Evolutionary conservation across 164 flowering plant genomes (phyloP).

Genomic region (Liriodendron chinense): DNA sequence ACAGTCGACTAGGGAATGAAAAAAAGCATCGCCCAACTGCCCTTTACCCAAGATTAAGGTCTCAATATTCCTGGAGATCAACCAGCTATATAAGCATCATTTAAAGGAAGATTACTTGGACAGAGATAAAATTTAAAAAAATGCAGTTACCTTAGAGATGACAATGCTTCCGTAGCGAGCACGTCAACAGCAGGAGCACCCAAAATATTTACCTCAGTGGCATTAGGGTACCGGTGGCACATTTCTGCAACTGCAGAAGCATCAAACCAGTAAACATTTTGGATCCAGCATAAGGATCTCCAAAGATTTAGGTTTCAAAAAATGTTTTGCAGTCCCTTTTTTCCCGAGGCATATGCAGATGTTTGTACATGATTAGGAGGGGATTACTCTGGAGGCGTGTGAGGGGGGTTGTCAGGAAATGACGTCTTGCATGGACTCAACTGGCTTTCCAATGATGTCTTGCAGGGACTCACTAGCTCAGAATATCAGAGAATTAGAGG

Average conservation of each 20-base stretch:
- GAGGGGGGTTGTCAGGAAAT: too few relatives aligned
- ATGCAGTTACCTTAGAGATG: constrained; percentile 55
- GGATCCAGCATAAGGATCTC: background rate
- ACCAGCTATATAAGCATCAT: constrained; percentile 15
- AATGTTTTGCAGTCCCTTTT: background rate
- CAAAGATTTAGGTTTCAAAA: background rate
- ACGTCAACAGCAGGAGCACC: constrained; percentile 56
- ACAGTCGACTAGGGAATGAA: constrained; percentile 68
- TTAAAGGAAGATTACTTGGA: background rate
- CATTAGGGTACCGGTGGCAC: constrained; percentile 85
- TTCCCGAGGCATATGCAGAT: background rate
- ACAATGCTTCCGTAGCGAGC: constrained; percentile 63
- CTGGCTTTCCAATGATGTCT: too few relatives aligned
- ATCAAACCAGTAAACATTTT: constrained; percentile 1
- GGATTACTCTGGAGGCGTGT: background rate
- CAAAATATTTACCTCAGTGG: constrained; percentile 65
- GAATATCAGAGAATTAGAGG: background rate
- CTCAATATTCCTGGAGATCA: constrained; percentile 64
- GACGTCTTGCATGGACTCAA: background rate
- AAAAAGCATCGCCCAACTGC: constrained; percentile 64
- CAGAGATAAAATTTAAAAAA: background rate
- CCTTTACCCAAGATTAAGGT: constrained; percentile 71
- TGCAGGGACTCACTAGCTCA: background rate
- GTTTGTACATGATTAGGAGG: background rate
- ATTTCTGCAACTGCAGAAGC: constrained; percentile 74